Evolutionary conservation across 345 rosid species (phyloP), one percentile per base, ranked within the genome.

Genomic region (Hibiscus tridactylites): DNA sequence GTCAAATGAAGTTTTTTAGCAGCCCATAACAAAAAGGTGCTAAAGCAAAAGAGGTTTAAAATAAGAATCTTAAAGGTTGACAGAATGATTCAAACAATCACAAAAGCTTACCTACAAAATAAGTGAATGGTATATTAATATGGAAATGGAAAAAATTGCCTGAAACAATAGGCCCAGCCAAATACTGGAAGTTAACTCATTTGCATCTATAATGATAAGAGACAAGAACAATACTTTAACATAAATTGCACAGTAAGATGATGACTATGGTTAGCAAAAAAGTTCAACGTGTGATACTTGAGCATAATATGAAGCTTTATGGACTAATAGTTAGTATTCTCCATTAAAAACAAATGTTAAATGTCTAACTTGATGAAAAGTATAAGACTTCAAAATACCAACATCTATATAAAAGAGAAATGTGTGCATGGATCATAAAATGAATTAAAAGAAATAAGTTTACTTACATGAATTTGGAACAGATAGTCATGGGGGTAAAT

Each of bases 401-500:
- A 42, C n/a, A 21, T 28, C 31, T 10, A 33, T 33, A 33, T 39
- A 39, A 6, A 39, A 39, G 44, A 8, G 31, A 39, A 64, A 47
- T n/a, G 44, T 64, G 68, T 65, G 7, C 12, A 16, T 6, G 31
- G 29, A 39, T 39, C 52, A 64, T 64, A 42, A 64, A 64, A 64
- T 10, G 66, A 39, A 39, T 39, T 63, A 4, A 42, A 65, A 26
- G 39, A 49, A 29, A 67, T 16, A 24, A 1, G 24, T 21, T 68
- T 9, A 88, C 91, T 88, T 84, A 92, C 97, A 50, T 71, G 76
- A 81, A 82, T 76, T 75, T 65, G 47, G 76, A 93, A 91, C 71
- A 91, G 76, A 75, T 93, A 94, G 31, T 91, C 98, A 31, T 80
- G 91, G 17, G 98, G 96, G 78, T 79, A 76, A 71, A 86, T 82